Evolutionary conservation across 73 alveolate species (phyloP).

Genomic region (Paramecium caudatum): DNA sequence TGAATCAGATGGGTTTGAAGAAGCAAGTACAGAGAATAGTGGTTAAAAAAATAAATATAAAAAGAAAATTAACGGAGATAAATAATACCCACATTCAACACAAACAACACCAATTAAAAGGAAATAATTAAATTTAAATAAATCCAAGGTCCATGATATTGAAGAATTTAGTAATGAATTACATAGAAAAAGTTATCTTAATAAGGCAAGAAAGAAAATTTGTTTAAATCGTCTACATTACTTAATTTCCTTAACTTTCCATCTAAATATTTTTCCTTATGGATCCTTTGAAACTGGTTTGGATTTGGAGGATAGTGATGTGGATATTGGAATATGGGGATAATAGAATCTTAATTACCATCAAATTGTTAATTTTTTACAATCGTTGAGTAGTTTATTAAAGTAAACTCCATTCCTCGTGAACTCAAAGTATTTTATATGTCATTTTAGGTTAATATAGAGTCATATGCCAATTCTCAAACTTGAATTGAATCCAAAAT

Average conservation of each 20-base stretch:
- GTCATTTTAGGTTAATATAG: constrained; percentile 14
- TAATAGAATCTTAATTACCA: background rate
- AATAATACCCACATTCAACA: background rate
- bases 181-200: background rate
- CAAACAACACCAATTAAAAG: constrained; percentile 5
- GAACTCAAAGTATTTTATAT: constrained; percentile 16
- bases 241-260: background rate
- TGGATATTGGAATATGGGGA: constrained; percentile 51
- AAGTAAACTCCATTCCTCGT: constrained; percentile 2
- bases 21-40: background rate
- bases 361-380: background rate
- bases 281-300: constrained; percentile 56
- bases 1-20: constrained; percentile 40
- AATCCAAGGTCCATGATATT: constrained; percentile 20
- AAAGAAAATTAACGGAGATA: constrained; percentile 9
- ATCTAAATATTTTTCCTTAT: background rate
- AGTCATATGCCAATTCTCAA: constrained; percentile 46
- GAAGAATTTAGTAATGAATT: background rate
- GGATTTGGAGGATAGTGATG: constrained; percentile 66
- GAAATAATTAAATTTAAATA: constrained; percentile 1
- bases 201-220: background rate
- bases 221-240: constrained; percentile 39
- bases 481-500: constrained; percentile 50
- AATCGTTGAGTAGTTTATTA: background rate
- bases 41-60: background rate